A percentile compares a stretch with the other conserved stretches of the same genome.
Conservation (phyloP, 176 grass and related monocot genomes). For the Avena insularis region DNA sequence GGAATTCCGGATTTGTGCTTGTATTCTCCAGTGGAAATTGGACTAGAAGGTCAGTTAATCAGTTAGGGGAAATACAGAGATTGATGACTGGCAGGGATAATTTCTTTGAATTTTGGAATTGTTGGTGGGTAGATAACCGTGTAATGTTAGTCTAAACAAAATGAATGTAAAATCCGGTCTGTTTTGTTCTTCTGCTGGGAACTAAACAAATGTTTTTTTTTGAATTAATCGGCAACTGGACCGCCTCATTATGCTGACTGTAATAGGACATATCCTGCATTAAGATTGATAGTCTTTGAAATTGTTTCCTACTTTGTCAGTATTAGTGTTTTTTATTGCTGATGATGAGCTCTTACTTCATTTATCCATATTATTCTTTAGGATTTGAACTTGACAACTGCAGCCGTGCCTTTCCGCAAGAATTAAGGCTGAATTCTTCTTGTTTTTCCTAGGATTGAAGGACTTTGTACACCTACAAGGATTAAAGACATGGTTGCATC, state of each 20-base stretch:
- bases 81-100: neutral
- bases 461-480: slow-evolving; percentile 10
- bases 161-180: neutral
- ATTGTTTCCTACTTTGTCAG: neutral
- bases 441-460: slow-evolving; percentile 13
- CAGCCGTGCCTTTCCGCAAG: neutral
- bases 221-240: neutral
- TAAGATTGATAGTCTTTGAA: neutral
- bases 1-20: neutral
- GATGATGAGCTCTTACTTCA: slow-evolving; percentile 2
- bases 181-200: slow-evolving; percentile 3
- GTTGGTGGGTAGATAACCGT: neutral
- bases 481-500: slow-evolving; percentile 48
- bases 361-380: neutral
- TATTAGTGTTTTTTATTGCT: neutral
- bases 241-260: neutral
- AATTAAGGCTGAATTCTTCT: slow-evolving; percentile 15
- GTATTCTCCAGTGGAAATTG: neutral
- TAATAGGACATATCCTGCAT: neutral
- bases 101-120: neutral
- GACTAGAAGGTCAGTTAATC: neutral
- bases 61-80: neutral
- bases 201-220: neutral
- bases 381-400: neutral
- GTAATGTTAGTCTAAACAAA: neutral